phyloP scores from a whole-genome alignment of 2,329 filamentous ascomycete genomes.

The Beauveria sp. region DNA sequence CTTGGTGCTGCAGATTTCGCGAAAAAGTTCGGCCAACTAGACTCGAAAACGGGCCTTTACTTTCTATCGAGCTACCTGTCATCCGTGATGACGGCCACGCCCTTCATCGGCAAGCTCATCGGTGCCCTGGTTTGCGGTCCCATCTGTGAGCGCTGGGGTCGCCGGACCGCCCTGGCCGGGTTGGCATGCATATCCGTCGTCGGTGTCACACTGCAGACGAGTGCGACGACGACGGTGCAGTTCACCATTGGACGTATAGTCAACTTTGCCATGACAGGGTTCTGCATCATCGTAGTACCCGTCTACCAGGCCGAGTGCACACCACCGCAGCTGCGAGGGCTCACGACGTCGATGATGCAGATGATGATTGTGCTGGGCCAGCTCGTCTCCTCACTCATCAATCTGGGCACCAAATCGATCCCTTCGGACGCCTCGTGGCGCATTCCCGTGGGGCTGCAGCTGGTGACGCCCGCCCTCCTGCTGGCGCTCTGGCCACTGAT shows the following conservation, averaged over 20 bases:
- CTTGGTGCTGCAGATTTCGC: conserved; percentile 13
- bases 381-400: conserved; percentile 20
- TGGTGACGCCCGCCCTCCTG: conserved; percentile 30
- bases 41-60: conserved; percentile 12
- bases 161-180: conserved; percentile 16
- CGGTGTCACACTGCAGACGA: conserved; percentile 22
- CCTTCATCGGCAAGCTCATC: conserved; percentile 19
- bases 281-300: conserved; percentile 24
- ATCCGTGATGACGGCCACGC: conserved; percentile 19
- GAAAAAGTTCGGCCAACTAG: conserved; percentile 17
- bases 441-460: conserved; percentile 36
- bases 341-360: conserved; percentile 21
- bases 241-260: conserved; percentile 24
- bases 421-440: conserved; percentile 27
- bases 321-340: conserved; percentile 20
- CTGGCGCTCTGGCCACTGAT: conserved; percentile 27
- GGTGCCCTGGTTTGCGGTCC: conserved; percentile 11
- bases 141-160: conserved; percentile 20
- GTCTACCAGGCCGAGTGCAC: conserved; percentile 22
- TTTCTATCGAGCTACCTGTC: conserved; percentile 17
- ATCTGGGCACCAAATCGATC: conserved; percentile 20
- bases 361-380: conserved; percentile 21
- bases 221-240: conserved; percentile 20
- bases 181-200: conserved; percentile 15
- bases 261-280: conserved; percentile 23